phyloP scores from a whole-genome alignment of 441 rosid species.

The Lepidium campestre region DNA sequence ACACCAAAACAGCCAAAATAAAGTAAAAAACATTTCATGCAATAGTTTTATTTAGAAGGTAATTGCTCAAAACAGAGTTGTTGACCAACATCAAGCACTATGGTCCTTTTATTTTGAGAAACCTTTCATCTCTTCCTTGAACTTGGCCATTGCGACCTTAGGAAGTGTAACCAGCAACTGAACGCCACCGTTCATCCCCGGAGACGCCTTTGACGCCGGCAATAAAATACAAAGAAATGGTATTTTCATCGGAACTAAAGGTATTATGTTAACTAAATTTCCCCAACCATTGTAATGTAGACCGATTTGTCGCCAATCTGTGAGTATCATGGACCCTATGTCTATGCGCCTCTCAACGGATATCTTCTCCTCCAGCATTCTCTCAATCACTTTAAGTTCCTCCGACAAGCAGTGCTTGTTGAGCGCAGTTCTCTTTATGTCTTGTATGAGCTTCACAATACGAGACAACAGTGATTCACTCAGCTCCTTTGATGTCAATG shows the following conservation, averaged over 20 bases:
- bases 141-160: conserved; percentile 30
- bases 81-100: too few relatives aligned
- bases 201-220: conserved; percentile 26
- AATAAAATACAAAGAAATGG: conserved; percentile 27
- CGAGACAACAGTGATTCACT: conserved; percentile 17
- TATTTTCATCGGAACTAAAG: conserved; percentile 23
- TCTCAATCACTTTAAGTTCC: conserved; percentile 17
- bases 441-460: conserved; percentile 26
- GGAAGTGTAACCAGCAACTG: conserved; percentile 37
- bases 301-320: conserved; percentile 45
- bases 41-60: too few relatives aligned
- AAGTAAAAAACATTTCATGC: too few relatives aligned
- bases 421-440: conserved; percentile 18
- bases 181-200: conserved; percentile 32
- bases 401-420: conserved; percentile 5
- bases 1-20: too few relatives aligned
- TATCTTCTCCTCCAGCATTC: neutral
- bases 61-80: too few relatives aligned
- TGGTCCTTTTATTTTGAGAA: neutral
- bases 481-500: conserved; percentile 22
- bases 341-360: too few relatives aligned
- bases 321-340: conserved; percentile 21
- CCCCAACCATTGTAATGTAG: conserved; percentile 28
- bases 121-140: conserved; percentile 31
- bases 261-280: conserved; percentile 30